A percentile compares a stretch with the other conserved stretches of the same genome.
These are phyloP conservation scores for Niebla homalea DNA, from an alignment of 495 filamentous ascomycete genomes.

Conservation along the genomic window DNA sequence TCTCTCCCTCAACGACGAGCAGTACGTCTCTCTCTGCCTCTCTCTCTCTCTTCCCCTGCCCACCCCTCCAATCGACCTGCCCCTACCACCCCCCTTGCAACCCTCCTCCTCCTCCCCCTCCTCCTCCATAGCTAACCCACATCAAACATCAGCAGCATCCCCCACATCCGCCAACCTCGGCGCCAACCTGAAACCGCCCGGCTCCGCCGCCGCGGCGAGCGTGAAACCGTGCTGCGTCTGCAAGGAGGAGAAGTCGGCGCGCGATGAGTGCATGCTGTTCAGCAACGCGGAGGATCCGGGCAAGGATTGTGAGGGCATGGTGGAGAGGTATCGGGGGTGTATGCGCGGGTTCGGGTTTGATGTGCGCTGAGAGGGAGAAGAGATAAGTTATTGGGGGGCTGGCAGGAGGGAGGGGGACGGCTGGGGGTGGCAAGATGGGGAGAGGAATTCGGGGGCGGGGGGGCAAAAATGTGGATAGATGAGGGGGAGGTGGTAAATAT, in stretches of 20 bases:
- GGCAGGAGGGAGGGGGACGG: neutral
- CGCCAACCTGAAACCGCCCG: conserved; percentile 27
- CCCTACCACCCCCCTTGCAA: neutral
- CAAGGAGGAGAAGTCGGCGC: conserved; percentile 79
- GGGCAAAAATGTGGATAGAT: neutral
- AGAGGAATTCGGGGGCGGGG: neutral
- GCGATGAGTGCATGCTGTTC: conserved; percentile 99
- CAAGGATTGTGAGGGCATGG: conserved; percentile 62
- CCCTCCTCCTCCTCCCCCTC: neutral
- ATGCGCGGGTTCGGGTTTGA: conserved; percentile 93
- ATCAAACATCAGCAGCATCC: conserved; percentile 2
- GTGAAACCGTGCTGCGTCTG: conserved; percentile 94
- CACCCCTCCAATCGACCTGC: no score
- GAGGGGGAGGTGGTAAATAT: neutral
- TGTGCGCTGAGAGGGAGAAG: conserved; percentile 30
- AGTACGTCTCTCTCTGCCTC: neutral
- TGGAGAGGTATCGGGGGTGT: conserved; percentile 77
- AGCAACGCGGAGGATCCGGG: conserved; percentile 64
- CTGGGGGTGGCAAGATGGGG: neutral
- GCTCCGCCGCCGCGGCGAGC: conserved; percentile 33
- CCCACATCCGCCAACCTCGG: conserved; percentile 26
- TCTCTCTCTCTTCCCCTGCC: neutral
- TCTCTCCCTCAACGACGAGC: neutral
- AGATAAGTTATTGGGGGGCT: neutral
- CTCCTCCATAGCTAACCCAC: neutral